Conservation (phyloP, 2,329 filamentous ascomycete genomes). For the Fusarium secorum region DNA sequence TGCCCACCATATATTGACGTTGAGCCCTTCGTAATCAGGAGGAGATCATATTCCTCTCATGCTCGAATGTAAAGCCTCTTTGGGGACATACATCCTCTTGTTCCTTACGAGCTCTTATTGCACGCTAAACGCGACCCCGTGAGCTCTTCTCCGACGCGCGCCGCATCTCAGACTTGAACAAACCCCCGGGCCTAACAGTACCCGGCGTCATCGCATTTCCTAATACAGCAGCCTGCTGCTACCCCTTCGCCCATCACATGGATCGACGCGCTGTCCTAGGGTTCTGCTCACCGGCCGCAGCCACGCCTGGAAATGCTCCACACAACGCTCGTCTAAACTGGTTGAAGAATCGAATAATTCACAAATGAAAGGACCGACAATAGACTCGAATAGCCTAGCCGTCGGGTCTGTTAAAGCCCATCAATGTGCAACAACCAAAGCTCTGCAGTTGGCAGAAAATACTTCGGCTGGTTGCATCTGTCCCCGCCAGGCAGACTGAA, state of each 20-base stretch:
- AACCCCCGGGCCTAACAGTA: conserved; percentile 27
- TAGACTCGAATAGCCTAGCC: not conserved
- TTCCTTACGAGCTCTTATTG: conserved; percentile 18
- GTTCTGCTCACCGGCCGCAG: conserved; percentile 40
- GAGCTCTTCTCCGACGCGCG: conserved; percentile 34
- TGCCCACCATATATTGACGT: not conserved
- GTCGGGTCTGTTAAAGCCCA: conserved; percentile 25
- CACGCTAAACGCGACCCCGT: conserved; percentile 41
- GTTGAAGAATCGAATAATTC: not conserved
- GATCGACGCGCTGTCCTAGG: conserved; percentile 32
- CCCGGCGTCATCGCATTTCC: conserved; percentile 41
- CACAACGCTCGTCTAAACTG: not conserved
- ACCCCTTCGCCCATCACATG: conserved; percentile 40
- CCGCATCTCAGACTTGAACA: conserved; percentile 32
- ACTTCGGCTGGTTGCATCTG: conserved; percentile 16
- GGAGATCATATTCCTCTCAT: conserved; percentile 15
- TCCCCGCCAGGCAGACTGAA: conserved; percentile 7
- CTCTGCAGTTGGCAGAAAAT: conserved; percentile 3
- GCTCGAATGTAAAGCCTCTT: conserved; percentile 2
- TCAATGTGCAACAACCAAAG: conserved; percentile 14
- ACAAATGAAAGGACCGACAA: not conserved
- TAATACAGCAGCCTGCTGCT: conserved; percentile 38
- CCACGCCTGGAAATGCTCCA: conserved; percentile 30
- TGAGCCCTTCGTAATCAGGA: conserved; percentile 12
- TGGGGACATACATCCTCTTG: conserved; percentile 4